phyloP scores from a whole-genome alignment of 164 flowering plant genomes.

The Buxus sempervirens region DNA sequence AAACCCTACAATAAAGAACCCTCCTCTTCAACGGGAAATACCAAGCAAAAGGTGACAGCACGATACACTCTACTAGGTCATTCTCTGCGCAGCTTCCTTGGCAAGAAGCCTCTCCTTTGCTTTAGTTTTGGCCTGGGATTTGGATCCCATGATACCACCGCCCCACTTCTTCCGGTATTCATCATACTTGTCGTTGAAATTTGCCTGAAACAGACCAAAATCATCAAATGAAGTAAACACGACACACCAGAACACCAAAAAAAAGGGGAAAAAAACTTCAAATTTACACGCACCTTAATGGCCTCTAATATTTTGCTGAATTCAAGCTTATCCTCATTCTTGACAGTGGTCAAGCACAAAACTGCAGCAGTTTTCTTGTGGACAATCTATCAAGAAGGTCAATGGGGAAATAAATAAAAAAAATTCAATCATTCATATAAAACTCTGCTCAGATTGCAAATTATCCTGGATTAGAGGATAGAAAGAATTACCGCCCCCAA shows the following conservation, averaged over 20 bases:
- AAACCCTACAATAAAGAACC: too few species aligned
- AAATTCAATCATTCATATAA: not conserved
- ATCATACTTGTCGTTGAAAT: slow-evolving; percentile 41
- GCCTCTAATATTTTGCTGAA: slow-evolving; percentile 81
- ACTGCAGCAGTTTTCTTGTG: slow-evolving; percentile 70
- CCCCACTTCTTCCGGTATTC: slow-evolving; percentile 85
- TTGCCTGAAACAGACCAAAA: slow-evolving; percentile 12
- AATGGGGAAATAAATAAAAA: not conserved
- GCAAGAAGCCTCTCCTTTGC: slow-evolving; percentile 70
- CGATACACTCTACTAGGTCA: slow-evolving; percentile 29
- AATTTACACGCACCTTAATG: slow-evolving; percentile 47
- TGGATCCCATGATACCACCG: slow-evolving; percentile 83
- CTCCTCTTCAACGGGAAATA: too few species aligned
- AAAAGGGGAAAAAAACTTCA: not conserved
- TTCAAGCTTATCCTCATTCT: slow-evolving; percentile 84
- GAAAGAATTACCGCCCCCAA: slow-evolving; percentile 45
- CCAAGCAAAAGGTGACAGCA: not conserved
- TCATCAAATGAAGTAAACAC: not conserved
- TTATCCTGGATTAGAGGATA: not conserved
- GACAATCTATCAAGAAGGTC: slow-evolving; percentile 38
- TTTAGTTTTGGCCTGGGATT: slow-evolving; percentile 78
- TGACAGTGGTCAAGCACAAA: slow-evolving; percentile 72
- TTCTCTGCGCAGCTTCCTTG: slow-evolving; percentile 76
- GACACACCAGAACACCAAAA: not conserved
- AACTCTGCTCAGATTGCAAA: not conserved